Base-by-base conservation (phyloP, 345 rosid genomes). In the Mercurialis annua region DNA sequence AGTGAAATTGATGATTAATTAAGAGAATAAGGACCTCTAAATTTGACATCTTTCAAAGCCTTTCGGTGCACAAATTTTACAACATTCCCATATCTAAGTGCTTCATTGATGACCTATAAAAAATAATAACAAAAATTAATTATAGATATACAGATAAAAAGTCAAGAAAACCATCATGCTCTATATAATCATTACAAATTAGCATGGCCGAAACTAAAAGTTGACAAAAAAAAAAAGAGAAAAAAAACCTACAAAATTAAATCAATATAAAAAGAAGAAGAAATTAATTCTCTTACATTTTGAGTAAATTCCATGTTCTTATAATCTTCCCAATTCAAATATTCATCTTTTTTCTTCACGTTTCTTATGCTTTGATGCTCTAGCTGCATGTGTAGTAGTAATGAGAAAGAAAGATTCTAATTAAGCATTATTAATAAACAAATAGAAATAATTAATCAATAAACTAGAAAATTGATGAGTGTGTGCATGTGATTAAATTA, bases 31-130 rank as follows among this genome's bases (percentile, higher is more conserved):
- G 17, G 34, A 84, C 89, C 89, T 84, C 71, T 68, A 54, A 72
- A 84, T 71, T 73, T 78, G 77, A 84, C 80, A 69, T 84, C 89
- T 74, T 74, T 82, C 17, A 84, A 75, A 33, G 89, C 86, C 82
- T 82, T 80, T 65, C 89, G 64, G 76, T 84, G 89, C 59, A 84
- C 86, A 76, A 84, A 84, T 71, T 82, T 84, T 57, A 84, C 89
- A 16, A 84, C 27, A 68, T 82, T 84, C 10, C 89, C 89, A 43
- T 43, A 77, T 66, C 89, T 78, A 23, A 84, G 74, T 54, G 86
- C 80, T 74, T 84, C 89, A 77, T 66, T 80, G 71, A 84, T 84
- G 60, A 84, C 84, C 89, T 84, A 60, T 59, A 75, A 47, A 47
- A 17, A 18, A 47, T 17, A 47, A 47, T 17, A 17, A 47, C 21